A percentile compares a stretch with the other conserved stretches of the same genome.
phyloP scores from a whole-genome alignment of 352 stramenopile species.

The Phytopythium oedochilum region DNA sequence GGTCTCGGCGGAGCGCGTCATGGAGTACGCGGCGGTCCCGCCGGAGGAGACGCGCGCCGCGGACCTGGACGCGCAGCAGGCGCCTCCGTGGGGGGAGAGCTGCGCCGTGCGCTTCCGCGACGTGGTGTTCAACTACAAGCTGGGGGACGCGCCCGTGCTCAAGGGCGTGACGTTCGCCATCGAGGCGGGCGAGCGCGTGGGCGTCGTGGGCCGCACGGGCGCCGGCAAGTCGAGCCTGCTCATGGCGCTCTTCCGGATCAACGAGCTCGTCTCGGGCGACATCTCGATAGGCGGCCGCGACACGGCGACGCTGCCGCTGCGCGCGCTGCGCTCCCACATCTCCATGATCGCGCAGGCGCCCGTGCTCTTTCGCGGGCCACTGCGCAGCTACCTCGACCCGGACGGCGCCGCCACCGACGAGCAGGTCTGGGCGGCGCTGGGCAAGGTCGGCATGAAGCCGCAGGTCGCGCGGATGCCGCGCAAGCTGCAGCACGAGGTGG shows the following conservation, averaged over 20 bases:
- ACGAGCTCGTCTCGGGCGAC: conserved; percentile 49
- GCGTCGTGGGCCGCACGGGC: conserved; percentile 86
- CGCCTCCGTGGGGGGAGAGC: too few relatives aligned
- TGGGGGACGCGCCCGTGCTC: too few relatives aligned
- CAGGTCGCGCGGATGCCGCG: neutral
- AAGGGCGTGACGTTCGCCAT: too few relatives aligned
- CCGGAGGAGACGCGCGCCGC: too few relatives aligned
- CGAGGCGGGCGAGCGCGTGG: too few relatives aligned
- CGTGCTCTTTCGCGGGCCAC: conserved; percentile 86
- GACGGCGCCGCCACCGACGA: conserved; percentile 65
- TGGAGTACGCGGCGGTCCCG: conserved; percentile 33
- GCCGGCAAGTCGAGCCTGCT: conserved; percentile 81
- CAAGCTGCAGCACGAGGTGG: conserved; percentile 5
- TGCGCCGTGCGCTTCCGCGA: too few relatives aligned
- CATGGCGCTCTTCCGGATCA: conserved; percentile 83
- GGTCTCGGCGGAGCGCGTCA: conserved; percentile 38
- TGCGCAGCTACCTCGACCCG: conserved; percentile 89
- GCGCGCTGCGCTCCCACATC: conserved; percentile 18
- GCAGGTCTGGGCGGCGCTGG: conserved; percentile 48
- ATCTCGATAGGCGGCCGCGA: conserved; percentile 37
- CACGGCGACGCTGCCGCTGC: conserved; percentile 24
- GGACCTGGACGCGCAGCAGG: too few relatives aligned
- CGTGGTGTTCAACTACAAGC: conserved; percentile 59
- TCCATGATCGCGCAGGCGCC: conserved; percentile 73
- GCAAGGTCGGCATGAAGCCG: conserved; percentile 57